phyloP scores from a whole-genome alignment of 2,329 filamentous ascomycete genomes.

The Beauveria sp. region DNA sequence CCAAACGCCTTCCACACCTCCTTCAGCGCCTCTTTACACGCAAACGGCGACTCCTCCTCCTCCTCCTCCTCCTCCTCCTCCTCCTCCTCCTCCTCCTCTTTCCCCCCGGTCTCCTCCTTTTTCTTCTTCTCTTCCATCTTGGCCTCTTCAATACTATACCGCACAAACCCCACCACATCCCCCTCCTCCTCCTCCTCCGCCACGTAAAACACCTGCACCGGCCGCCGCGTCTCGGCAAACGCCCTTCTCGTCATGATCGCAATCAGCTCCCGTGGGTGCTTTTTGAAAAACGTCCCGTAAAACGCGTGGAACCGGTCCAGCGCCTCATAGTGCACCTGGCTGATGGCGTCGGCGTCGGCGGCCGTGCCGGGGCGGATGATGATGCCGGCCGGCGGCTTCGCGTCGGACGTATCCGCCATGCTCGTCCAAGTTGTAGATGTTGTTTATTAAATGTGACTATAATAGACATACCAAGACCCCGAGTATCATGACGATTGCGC shows the following conservation, averaged over 20 bases:
- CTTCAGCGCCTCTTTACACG: constrained; percentile 15
- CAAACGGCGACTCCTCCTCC: constrained; percentile 12
- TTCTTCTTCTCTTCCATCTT: background rate
- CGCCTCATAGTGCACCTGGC: constrained; percentile 15
- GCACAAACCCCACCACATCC: constrained; percentile 13
- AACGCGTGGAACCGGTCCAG: constrained; percentile 15
- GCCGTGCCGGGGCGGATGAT: constrained; percentile 11
- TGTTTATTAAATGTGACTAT: no score
- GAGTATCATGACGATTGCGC: no score
- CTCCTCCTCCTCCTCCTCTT: background rate
- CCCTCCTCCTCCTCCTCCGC: constrained; percentile 1
- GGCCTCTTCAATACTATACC: constrained; percentile 11
- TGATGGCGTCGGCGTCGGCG: constrained; percentile 13
- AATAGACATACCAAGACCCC: background rate
- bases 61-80: background rate
- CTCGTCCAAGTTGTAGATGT: no score
- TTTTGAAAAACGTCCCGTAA: constrained; percentile 15
- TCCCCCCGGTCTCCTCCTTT: background rate
- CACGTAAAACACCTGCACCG: constrained; percentile 11
- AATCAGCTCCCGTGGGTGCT: constrained; percentile 13
- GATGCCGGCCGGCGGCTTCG: background rate
- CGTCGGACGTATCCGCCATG: background rate
- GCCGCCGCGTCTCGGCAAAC: background rate
- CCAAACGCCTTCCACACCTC: constrained; percentile 18
- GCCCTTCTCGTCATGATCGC: background rate